A percentile compares a stretch with the other conserved stretches of the same genome.
Evolutionary conservation across 1,284 basidiomycete species (phyloP).

Genomic region (Ustilago crameri): DNA sequence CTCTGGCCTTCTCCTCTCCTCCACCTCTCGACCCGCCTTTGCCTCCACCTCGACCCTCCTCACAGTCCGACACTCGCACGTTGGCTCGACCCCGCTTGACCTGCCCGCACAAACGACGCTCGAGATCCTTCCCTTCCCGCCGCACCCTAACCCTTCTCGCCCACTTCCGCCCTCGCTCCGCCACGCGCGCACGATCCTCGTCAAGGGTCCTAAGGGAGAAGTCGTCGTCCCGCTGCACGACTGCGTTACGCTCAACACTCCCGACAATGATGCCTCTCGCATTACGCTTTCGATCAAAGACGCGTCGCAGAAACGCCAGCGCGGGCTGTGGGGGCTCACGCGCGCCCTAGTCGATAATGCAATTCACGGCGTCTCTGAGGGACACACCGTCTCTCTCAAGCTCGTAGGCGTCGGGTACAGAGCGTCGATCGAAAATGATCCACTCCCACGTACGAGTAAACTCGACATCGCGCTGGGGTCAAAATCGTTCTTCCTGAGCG

Average conservation of each 20-base stretch:
- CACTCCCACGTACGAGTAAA: conserved; percentile 66
- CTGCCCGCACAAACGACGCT: conserved; percentile 50
- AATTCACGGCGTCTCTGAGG: conserved; percentile 86
- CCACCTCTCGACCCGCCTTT: conserved; percentile 73
- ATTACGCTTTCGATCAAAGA: conserved; percentile 76
- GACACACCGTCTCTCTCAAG: conserved; percentile 83
- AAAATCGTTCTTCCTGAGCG: conserved; percentile 47
- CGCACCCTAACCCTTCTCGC: conserved; percentile 60
- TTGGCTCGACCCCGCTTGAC: conserved; percentile 57
- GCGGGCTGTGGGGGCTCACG: conserved; percentile 91
- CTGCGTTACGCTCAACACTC: conserved; percentile 35
- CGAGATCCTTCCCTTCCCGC: conserved; percentile 56
- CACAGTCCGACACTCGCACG: conserved; percentile 53
- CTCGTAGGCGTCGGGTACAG: conserved; percentile 96
- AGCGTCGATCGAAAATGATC: conserved; percentile 85
- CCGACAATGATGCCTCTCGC: not conserved
- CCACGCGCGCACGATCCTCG: conserved; percentile 55
- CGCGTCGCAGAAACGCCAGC: conserved; percentile 78
- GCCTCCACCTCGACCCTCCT: not conserved
- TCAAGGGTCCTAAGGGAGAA: conserved; percentile 60
- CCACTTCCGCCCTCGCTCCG: conserved; percentile 52
- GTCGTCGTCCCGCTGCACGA: conserved; percentile 59
- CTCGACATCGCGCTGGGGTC: conserved; percentile 48
- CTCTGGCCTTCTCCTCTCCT: conserved; percentile 28
- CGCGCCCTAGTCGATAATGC: conserved; percentile 90